A percentile compares a stretch with the other conserved stretches of the same genome.
Evolutionary conservation across 805 yeast genomes (phyloP).

Genomic region (Yarrowia sp.): DNA sequence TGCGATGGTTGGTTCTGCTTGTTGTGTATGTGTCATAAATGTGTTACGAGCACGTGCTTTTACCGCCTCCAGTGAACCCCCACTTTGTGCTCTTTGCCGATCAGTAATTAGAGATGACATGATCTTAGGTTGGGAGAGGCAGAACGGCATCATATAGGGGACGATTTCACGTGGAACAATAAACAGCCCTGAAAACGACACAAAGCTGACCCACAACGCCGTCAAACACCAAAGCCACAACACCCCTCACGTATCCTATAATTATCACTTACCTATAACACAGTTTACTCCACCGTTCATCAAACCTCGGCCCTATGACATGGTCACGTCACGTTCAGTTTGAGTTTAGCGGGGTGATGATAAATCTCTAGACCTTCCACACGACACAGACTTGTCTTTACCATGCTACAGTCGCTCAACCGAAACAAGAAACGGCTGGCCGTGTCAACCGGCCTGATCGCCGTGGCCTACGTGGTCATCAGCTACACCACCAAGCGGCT

Average conservation of each 20-base stretch:
- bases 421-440: constrained; percentile 57
- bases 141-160: neutral
- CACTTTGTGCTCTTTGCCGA: too few species aligned
- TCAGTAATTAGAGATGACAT: neutral
- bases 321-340: constrained; percentile 38
- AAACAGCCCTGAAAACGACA: too few species aligned
- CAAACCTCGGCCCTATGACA: constrained; percentile 34
- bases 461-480: constrained; percentile 56
- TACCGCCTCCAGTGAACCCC: too few species aligned
- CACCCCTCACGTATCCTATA: neutral
- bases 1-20: too few species aligned
- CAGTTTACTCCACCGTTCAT: neutral
- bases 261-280: neutral
- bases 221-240: neutral
- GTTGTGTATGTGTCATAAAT: too few species aligned
- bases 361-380: constrained; percentile 17
- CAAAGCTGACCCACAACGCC: neutral
- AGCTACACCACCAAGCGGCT: constrained; percentile 56
- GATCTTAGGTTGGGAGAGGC: constrained; percentile 1
- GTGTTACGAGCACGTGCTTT: too few species aligned
- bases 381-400: constrained; percentile 16
- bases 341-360: constrained; percentile 38
- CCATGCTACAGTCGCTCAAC: constrained; percentile 51
- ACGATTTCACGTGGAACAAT: neutral
- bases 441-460: constrained; percentile 55